A percentile compares a stretch with the other conserved stretches of the same genome.
Conservation (phyloP, 257 asterid species). For the Solanum clarkiae region DNA sequence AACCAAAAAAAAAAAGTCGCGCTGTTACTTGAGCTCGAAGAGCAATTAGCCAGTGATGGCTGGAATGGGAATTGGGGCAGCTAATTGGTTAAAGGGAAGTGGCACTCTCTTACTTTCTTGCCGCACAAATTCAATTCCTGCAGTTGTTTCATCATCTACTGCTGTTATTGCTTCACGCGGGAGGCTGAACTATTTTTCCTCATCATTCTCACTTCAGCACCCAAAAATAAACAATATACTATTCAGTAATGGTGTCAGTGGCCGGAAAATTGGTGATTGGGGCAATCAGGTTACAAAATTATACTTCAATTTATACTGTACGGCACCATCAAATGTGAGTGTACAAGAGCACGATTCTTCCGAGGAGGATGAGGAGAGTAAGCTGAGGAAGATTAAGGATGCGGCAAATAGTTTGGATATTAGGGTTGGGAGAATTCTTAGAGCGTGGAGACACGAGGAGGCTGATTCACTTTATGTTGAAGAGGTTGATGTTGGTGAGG, state of each 20-base stretch:
- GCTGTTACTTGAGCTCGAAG: neutral
- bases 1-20: neutral
- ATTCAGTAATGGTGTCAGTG: neutral
- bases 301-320: neutral
- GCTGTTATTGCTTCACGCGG: neutral
- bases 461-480: constrained; percentile 95
- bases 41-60: neutral
- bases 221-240: neutral
- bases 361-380: constrained; percentile 1
- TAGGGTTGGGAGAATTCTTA: constrained; percentile 63
- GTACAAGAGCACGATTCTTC: neutral
- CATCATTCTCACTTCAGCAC: neutral
- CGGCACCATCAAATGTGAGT: neutral
- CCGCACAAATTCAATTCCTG: neutral
- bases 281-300: neutral
- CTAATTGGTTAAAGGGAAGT: neutral
- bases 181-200: neutral
- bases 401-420: constrained; percentile 71
- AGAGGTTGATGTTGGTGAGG: constrained; percentile 90
- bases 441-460: constrained; percentile 85
- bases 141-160: neutral
- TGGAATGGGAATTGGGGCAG: neutral
- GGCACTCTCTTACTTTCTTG: neutral
- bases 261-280: neutral
- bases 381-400: constrained; percentile 23